Percentiles rank a stretch among this genome's conserved stretches.
Evolutionary conservation across 2,329 filamentous ascomycete species (phyloP).

Genomic region (Talaromyces sp.): DNA sequence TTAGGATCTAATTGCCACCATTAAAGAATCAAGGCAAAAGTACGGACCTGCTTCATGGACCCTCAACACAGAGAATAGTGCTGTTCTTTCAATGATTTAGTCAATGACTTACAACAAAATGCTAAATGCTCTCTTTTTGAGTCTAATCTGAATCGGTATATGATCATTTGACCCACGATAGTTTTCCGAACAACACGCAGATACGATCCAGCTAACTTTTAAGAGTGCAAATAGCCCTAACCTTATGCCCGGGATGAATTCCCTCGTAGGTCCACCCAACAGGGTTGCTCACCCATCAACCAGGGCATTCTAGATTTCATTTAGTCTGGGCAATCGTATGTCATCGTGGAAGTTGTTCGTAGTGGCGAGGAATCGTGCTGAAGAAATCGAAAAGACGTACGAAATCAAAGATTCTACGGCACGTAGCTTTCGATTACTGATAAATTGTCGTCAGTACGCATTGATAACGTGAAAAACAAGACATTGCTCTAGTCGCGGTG

Average conservation of each 20-base stretch:
- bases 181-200: too few species aligned
- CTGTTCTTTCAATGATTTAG: not conserved
- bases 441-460: not conserved
- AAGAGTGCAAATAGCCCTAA: not conserved
- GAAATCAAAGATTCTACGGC: too few species aligned
- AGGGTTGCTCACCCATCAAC: too few species aligned
- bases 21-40: not conserved
- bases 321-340: not conserved
- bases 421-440: not conserved
- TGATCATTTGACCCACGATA: not conserved
- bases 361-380: too few species aligned
- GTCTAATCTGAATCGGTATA: not conserved
- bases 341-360: not conserved
- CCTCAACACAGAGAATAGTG: not conserved
- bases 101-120: not conserved
- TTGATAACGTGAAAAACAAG: not conserved
- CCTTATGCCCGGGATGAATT: not conserved
- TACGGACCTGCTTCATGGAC: not conserved
- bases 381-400: too few species aligned
- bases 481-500: not conserved
- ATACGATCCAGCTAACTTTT: too few species aligned
- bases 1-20: not conserved
- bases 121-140: not conserved
- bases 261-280: not conserved
- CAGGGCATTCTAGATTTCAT: not conserved